These are phyloP conservation scores for Hymenoscyphus salicellus DNA, from an alignment of 2,329 filamentous ascomycete genomes.

Conservation along the genomic window DNA sequence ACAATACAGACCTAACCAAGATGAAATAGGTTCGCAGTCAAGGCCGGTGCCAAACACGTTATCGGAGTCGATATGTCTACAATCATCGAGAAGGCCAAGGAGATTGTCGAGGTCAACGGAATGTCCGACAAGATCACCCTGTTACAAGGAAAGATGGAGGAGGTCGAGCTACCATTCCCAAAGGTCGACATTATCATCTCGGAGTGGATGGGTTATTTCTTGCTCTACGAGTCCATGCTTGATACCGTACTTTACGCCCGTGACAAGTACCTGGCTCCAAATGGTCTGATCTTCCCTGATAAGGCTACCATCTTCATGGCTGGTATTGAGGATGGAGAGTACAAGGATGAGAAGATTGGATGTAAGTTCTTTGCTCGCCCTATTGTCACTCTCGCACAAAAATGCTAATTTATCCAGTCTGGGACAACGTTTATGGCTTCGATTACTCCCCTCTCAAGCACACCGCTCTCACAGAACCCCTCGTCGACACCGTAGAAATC, in stretches of 20 bases:
- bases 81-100: slow-evolving; percentile 96
- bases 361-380: slow-evolving; percentile 58
- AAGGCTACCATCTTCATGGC: slow-evolving; percentile 97
- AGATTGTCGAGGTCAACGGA: slow-evolving; percentile 91
- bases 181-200: slow-evolving; percentile 99
- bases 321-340: slow-evolving; percentile 96
- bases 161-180: slow-evolving; percentile 86
- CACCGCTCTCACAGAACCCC: slow-evolving; percentile 88
- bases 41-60: slow-evolving; percentile 95
- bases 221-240: slow-evolving; percentile 98
- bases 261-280: slow-evolving; percentile 82
- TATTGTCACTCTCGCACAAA: background rate
- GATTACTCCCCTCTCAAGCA: slow-evolving; percentile 92
- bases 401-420: slow-evolving; percentile 61
- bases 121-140: slow-evolving; percentile 95
- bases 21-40: slow-evolving; percentile 79
- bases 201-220: slow-evolving; percentile 99
- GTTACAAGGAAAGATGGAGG: slow-evolving; percentile 99
- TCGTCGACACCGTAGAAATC: slow-evolving; percentile 96
- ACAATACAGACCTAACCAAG: background rate
- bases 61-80: slow-evolving; percentile 99
- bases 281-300: slow-evolving; percentile 95
- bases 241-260: slow-evolving; percentile 96
- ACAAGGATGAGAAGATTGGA: slow-evolving; percentile 99
- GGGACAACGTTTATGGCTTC: slow-evolving; percentile 99